Conservation (phyloP, 2,329 filamentous ascomycete genomes). For the Neonectria coccinea region DNA sequence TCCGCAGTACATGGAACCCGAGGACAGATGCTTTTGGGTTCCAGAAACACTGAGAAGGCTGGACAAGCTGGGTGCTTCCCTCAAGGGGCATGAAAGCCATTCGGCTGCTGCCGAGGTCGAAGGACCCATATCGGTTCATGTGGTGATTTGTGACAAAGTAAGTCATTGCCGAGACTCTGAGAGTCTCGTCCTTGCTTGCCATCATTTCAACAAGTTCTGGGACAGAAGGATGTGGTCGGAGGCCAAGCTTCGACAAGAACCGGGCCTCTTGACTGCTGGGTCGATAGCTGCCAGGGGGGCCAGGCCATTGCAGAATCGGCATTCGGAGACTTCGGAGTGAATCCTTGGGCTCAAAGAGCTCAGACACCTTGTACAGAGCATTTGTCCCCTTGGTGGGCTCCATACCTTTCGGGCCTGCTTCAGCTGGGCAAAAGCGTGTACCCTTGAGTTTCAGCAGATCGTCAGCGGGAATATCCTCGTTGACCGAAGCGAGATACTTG, state of each 20-base stretch:
- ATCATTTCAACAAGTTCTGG: slow-evolving; percentile 84
- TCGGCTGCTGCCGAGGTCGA: slow-evolving; percentile 66
- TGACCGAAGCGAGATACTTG: slow-evolving; percentile 91
- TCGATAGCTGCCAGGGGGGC: slow-evolving; percentile 70
- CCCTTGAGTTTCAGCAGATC: slow-evolving; percentile 84
- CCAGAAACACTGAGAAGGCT: slow-evolving; percentile 83
- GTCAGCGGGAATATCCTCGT: slow-evolving; percentile 84
- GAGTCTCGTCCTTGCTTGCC: slow-evolving; percentile 66
- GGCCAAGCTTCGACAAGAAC: slow-evolving; percentile 79
- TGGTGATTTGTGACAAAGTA: slow-evolving; percentile 88
- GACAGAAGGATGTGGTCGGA: slow-evolving; percentile 77
- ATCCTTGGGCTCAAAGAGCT: slow-evolving; percentile 84
- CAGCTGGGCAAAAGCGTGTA: slow-evolving; percentile 85
- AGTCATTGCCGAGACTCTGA: slow-evolving; percentile 77
- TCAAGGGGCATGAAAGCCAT: slow-evolving; percentile 79
- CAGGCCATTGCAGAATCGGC: slow-evolving; percentile 86
- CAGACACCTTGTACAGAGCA: slow-evolving; percentile 76
- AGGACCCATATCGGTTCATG: slow-evolving; percentile 78
- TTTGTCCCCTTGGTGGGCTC: slow-evolving; percentile 65
- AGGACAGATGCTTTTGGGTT: slow-evolving; percentile 82
- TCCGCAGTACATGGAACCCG: slow-evolving; percentile 81
- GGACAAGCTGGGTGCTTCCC: slow-evolving; percentile 74
- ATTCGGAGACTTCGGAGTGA: slow-evolving; percentile 76
- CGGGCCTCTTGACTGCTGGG: slow-evolving; percentile 76
- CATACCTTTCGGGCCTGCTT: slow-evolving; percentile 68